phyloP scores from a whole-genome alignment of 129 eudicot genomes.

The Chrysanthemum lavandulifolium region DNA sequence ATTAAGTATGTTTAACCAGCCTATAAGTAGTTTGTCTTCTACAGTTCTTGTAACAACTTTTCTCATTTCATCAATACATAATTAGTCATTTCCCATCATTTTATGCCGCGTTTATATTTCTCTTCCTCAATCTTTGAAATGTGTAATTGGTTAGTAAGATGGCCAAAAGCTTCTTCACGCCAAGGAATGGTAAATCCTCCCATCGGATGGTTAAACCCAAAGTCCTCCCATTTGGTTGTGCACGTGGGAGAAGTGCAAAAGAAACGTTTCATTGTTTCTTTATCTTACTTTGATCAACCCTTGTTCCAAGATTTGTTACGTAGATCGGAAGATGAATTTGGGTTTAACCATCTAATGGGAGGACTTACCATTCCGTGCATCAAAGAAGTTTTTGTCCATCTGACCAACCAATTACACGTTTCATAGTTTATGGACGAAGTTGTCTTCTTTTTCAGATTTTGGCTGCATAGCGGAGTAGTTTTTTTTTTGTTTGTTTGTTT shows the following conservation, averaged over 20 bases:
- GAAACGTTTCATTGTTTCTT: constrained; percentile 41
- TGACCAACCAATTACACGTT: neutral
- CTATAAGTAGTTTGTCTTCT: no score
- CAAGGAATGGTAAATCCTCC: constrained; percentile 43
- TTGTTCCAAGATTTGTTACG: constrained; percentile 40
- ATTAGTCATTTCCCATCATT: no score
- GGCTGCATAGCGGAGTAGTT: no score
- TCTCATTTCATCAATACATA: no score
- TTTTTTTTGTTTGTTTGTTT: no score
- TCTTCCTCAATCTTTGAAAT: neutral
- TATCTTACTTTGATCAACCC: constrained; percentile 41
- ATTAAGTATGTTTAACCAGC: no score
- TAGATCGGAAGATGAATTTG: constrained; percentile 44
- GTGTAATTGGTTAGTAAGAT: constrained; percentile 23
- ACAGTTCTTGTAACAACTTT: no score
- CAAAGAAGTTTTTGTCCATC: constrained; percentile 35
- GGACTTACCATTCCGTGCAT: constrained; percentile 45
- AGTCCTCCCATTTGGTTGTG: constrained; percentile 53
- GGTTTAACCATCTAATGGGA: constrained; percentile 37
- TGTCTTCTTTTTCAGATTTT: no score
- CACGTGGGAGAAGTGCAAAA: constrained; percentile 43
- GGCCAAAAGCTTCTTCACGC: constrained; percentile 31
- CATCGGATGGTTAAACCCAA: constrained; percentile 16
- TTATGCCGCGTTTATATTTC: no score
- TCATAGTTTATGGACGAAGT: no score